Percentiles rank a stretch among this genome's conserved stretches.
Evolutionary conservation across 805 yeast species (phyloP).

Genomic region (Ogataea glucozyma): DNA sequence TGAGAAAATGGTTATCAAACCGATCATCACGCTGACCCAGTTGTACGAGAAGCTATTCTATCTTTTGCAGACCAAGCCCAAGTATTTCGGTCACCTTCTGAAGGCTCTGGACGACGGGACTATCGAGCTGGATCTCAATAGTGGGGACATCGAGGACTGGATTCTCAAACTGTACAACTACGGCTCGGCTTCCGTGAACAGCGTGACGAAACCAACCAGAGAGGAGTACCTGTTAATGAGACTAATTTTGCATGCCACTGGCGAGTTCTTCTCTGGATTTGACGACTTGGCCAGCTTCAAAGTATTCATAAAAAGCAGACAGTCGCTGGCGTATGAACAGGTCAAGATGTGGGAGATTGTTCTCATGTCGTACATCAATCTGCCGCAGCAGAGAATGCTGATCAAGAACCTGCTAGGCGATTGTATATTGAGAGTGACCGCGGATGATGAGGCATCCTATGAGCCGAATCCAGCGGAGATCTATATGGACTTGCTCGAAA

Average conservation of each 20-base stretch:
- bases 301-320: constrained; percentile 27
- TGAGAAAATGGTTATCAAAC: constrained; percentile 33
- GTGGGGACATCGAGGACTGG: constrained; percentile 37
- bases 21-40: constrained; percentile 55
- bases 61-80: constrained; percentile 79
- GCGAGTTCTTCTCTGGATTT: constrained; percentile 39
- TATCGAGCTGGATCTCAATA: constrained; percentile 18
- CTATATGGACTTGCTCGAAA: constrained; percentile 41
- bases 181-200: constrained; percentile 18
- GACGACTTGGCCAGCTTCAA: constrained; percentile 25
- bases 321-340: constrained; percentile 18
- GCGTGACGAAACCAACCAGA: constrained; percentile 44
- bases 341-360: constrained; percentile 45
- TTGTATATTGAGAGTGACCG: constrained; percentile 39
- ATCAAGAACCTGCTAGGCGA: constrained; percentile 44
- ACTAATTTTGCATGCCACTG: constrained; percentile 50
- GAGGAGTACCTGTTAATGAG: constrained; percentile 71
- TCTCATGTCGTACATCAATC: constrained; percentile 45
- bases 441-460: constrained; percentile 56
- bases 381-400: constrained; percentile 49
- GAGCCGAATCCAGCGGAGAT: constrained; percentile 79
- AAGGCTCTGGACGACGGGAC: constrained; percentile 31
- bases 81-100: constrained; percentile 62
- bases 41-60: constrained; percentile 78
- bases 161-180: constrained; percentile 36